Conservation (phyloP, 1,139 yeast species). For the Meyerozyma smithsonii region DNA sequence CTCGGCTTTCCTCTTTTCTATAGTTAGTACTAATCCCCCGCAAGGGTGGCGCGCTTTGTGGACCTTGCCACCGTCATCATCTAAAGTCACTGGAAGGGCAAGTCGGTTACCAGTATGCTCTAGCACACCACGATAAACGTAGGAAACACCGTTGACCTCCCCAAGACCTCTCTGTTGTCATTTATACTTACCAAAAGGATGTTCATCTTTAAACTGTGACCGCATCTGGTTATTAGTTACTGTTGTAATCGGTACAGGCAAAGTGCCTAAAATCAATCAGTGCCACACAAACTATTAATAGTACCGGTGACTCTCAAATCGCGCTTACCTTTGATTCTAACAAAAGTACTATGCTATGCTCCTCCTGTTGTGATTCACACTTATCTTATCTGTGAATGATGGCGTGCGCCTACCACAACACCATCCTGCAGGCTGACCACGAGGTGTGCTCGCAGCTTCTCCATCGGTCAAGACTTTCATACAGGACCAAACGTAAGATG, state of each 20-base stretch:
- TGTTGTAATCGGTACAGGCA: no score
- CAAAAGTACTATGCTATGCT: background rate
- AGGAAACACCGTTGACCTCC: no score
- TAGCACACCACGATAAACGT: no score
- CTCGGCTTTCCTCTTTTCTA: conserved; percentile 93
- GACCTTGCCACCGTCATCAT: conserved; percentile 2
- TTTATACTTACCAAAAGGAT: conserved; percentile 67
- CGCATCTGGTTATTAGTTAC: conserved; percentile 45
- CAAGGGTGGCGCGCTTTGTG: conserved; percentile 1
- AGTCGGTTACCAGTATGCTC: no score
- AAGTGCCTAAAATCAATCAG: no score
- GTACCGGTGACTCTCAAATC: no score
- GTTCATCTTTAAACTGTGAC: conserved; percentile 90
- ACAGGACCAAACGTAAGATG: conserved; percentile 1
- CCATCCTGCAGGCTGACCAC: background rate
- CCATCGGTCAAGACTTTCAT: background rate
- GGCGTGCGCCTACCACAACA: conserved; percentile 2
- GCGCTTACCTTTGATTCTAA: no score
- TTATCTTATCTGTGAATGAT: conserved; percentile 4
- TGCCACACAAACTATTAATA: no score
- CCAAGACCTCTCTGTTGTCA: no score
- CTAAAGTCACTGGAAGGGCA: background rate
- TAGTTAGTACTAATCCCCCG: conserved; percentile 15
- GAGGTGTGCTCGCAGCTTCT: background rate
- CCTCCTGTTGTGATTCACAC: conserved; percentile 2